These are phyloP conservation scores for Ustilago curta DNA, from an alignment of 1,284 basidiomycete genomes.

Conservation along the genomic window DNA sequence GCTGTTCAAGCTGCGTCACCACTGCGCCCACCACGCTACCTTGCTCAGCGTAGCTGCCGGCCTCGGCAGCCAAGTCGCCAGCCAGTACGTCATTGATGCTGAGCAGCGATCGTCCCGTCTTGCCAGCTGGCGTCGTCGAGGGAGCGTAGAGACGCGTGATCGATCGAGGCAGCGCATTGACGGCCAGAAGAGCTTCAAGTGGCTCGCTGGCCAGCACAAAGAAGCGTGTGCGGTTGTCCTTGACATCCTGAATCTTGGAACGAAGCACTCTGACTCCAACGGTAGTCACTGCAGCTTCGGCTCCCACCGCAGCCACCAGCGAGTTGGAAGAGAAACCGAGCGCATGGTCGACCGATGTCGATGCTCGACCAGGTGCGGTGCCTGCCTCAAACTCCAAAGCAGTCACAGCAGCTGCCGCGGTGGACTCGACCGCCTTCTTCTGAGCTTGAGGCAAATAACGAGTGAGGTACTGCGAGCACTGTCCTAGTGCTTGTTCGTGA, in stretches of 20 bases:
- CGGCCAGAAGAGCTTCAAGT: conserved; percentile 19
- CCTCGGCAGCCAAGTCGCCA: conserved; percentile 25
- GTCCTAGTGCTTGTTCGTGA: conserved; percentile 54
- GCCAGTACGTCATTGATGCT: conserved; percentile 30
- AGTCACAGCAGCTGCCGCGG: conserved; percentile 44
- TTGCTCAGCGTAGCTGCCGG: conserved; percentile 16
- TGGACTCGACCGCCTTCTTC: conserved; percentile 49
- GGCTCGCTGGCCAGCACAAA: conserved; percentile 48
- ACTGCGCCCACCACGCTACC: conserved; percentile 16
- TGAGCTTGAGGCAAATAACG: conserved; percentile 47
- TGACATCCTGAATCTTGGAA: conserved; percentile 42
- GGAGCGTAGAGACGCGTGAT: conserved; percentile 24
- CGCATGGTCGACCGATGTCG: conserved; percentile 24
- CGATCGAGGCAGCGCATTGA: conserved; percentile 26
- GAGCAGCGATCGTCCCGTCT: conserved; percentile 28
- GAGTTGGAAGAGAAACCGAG: conserved; percentile 43
- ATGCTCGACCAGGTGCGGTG: conserved; percentile 40
- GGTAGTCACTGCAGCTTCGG: conserved; percentile 25
- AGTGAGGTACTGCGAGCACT: conserved; percentile 46
- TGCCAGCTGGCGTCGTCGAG: conserved; percentile 7
- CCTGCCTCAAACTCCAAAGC: conserved; percentile 48
- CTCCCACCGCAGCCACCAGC: conserved; percentile 45
- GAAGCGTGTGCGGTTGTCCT: conserved; percentile 52
- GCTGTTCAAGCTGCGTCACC: conserved; percentile 14
- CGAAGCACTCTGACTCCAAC: conserved; percentile 38